These are phyloP conservation scores for Boletus sp. DNA, from an alignment of 768 basidiomycete species.

Conservation along the genomic window DNA sequence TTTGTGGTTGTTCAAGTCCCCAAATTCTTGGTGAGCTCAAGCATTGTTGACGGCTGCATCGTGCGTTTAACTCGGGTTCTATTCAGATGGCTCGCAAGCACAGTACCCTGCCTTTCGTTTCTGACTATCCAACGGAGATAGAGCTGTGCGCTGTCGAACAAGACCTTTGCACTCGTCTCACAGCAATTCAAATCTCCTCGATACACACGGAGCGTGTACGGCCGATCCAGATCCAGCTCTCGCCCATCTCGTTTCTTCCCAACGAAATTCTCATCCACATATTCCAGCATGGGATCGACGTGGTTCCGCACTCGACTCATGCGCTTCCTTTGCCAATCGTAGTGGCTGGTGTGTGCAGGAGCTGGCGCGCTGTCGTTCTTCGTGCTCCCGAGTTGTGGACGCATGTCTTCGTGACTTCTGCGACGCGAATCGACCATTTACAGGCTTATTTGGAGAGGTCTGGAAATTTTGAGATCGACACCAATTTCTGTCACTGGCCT, in stretches of 20 bases:
- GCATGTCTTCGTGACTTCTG: slow-evolving; percentile 15
- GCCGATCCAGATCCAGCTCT: slow-evolving; percentile 11
- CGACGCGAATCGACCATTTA: slow-evolving; percentile 3
- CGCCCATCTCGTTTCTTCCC: slow-evolving; percentile 19
- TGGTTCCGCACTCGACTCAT: background rate
- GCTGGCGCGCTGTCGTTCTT: slow-evolving; percentile 9
- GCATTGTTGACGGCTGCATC: background rate
- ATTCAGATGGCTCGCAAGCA: too few relatives aligned
- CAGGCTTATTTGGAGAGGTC: slow-evolving; percentile 9
- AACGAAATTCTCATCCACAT: slow-evolving; percentile 17
- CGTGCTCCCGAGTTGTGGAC: slow-evolving; percentile 10
- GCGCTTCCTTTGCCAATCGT: slow-evolving; percentile 1
- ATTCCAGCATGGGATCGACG: slow-evolving; percentile 7
- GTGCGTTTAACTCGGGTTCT: background rate
- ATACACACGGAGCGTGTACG: background rate
- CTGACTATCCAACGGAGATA: background rate
- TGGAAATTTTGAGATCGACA: slow-evolving; percentile 3
- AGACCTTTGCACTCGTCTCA: background rate
- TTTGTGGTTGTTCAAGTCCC: background rate
- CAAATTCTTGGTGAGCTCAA: background rate
- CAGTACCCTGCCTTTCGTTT: background rate
- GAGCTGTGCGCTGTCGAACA: background rate
- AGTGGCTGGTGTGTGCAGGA: slow-evolving; percentile 14
- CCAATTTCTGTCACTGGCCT: slow-evolving; percentile 15
- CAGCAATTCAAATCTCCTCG: background rate